Evolutionary conservation across 345 rosid species (phyloP), one percentile per base, ranked within the genome.

Genomic region (Bruguiera sexangula): DNA sequence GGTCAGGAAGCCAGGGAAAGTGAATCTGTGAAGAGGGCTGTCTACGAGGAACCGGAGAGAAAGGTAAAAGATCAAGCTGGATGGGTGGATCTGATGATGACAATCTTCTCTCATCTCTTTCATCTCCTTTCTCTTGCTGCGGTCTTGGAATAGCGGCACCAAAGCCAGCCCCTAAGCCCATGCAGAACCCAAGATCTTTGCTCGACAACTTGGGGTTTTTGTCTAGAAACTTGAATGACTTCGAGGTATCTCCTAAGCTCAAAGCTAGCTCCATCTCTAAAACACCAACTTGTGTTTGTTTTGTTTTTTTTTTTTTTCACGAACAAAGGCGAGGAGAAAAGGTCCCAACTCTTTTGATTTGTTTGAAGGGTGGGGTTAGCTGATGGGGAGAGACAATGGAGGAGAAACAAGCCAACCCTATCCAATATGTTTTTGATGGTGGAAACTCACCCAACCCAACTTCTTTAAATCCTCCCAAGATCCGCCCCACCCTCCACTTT

Each of bases 251-350:
- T 3, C 99, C 99, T 34, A 95, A 73, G 74, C 89, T 92, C 83
- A 95, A 79, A 63, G 93, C 97, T 8, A 95, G 85, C 81, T 95
- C 99, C 99, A 95, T 95, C 6, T 43, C 50, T 13, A 43, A 13
- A 11, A 43, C 50, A 13, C 50, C 15, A 43, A 43, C 5, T 43
- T 15, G 16, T 39, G 16, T 7, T 34, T 34, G 13, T 2, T 10
- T 37, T 8, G 2, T 0, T 3, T 43, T 2, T 11, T 43, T 3
- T 43, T 37, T 1, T 1, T 10, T 43, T 11, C 29, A 27, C 29
- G 48, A 43, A 43, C 48, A 0, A 13, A 43, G 50, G 50, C 18
- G 13, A 13, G 15, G 50, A 43, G 16, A 18, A 43, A 43, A 6
- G 3, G 16, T 4, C 9, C 50, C 15, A 13, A 43, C 16, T 11